A percentile compares a stretch with the other conserved stretches of the same genome.
These are phyloP conservation scores for Euphorbia lathyris DNA, from an alignment of 345 rosid species.

Conservation along the genomic window DNA sequence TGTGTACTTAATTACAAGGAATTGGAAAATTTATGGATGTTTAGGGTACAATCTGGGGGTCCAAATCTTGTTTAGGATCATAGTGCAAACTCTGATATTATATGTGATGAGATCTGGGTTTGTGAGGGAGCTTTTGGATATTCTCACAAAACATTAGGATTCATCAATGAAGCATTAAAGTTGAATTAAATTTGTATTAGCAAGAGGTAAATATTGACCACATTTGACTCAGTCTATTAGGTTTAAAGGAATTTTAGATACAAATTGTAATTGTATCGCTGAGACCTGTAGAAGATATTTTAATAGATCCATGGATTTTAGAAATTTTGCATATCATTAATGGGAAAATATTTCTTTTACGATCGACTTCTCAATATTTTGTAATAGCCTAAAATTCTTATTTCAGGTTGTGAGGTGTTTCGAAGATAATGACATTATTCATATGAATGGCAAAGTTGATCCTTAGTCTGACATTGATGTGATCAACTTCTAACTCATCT, in stretches of 20 bases:
- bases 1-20: background rate
- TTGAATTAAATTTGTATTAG: background rate
- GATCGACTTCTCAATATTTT: background rate
- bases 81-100: background rate
- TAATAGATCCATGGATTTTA: background rate
- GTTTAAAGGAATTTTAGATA: background rate
- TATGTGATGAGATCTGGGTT: background rate
- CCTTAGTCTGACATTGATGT: conserved; percentile 93
- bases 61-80: background rate
- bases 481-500: conserved; percentile 84
- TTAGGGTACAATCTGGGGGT: background rate
- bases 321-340: background rate
- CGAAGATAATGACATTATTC: conserved; percentile 89
- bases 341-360: background rate
- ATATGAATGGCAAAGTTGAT: conserved; percentile 80
- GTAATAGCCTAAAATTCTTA: conserved; percentile 4
- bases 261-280: background rate
- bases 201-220: background rate
- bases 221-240: background rate
- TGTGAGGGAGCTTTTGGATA: background rate
- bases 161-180: background rate
- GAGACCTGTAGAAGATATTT: background rate
- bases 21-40: background rate
- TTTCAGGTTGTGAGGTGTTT: conserved; percentile 91
- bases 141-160: background rate